Percentiles rank a stretch among this genome's conserved stretches.
These are phyloP conservation scores for Hypoxylon intermedium DNA, from an alignment of 495 filamentous ascomycete genomes.

Conservation along the genomic window DNA sequence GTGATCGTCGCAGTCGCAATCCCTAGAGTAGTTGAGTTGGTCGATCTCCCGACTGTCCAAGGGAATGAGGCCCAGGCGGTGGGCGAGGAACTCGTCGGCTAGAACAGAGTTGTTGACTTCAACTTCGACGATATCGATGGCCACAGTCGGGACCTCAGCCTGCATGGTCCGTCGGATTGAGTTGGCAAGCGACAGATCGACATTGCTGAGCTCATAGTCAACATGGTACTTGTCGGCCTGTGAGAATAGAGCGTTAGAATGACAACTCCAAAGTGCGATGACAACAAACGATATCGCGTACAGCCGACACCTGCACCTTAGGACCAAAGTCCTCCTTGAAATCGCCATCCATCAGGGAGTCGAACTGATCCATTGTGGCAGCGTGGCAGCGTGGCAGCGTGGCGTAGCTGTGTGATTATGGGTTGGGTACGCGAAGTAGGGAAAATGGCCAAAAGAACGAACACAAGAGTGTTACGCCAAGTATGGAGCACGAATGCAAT, in stretches of 20 bases:
- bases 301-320: conserved; percentile 74
- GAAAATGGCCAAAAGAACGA: too few species aligned
- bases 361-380: conserved; percentile 68
- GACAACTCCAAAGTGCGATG: conserved; percentile 5
- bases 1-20: conserved; percentile 94
- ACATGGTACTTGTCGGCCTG: conserved; percentile 74
- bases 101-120: conserved; percentile 92
- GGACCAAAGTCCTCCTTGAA: conserved; percentile 60
- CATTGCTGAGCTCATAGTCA: conserved; percentile 80
- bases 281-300: conserved; percentile 44
- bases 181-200: conserved; percentile 91
- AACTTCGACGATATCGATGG: conserved; percentile 93
- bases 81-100: conserved; percentile 92
- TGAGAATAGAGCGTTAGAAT: conserved; percentile 12
- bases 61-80: conserved; percentile 91
- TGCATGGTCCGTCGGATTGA: conserved; percentile 90
- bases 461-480: too few species aligned
- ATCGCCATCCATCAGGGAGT: conserved; percentile 69
- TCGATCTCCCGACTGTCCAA: conserved; percentile 85
- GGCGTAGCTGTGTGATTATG: too few species aligned
- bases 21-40: conserved; percentile 82
- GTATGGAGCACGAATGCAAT: too few species aligned
- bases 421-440: too few species aligned
- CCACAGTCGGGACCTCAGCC: conserved; percentile 92
- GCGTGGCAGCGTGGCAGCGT: too few species aligned